phyloP scores from a whole-genome alignment of 2,329 filamentous ascomycete genomes.

The Dactylellina leptospora region DNA sequence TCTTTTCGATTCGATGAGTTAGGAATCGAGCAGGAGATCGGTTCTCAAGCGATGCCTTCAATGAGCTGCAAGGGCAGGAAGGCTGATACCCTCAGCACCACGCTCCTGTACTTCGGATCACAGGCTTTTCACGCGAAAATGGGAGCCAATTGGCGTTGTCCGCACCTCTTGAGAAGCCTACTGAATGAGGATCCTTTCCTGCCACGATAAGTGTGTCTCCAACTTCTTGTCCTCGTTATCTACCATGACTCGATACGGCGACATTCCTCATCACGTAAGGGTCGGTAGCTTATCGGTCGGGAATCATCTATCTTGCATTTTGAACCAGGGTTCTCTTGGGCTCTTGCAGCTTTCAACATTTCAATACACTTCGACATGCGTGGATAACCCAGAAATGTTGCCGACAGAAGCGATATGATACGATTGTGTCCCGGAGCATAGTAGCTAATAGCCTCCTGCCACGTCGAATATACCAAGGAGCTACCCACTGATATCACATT shows the following conservation, averaged over 20 bases:
- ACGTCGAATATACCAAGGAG: conserved; percentile 24
- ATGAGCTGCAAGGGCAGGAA: neutral
- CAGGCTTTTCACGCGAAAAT: too few species aligned
- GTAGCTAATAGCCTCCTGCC: conserved; percentile 46
- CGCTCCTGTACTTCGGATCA: too few species aligned
- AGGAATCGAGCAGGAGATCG: conserved; percentile 41
- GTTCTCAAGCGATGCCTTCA: conserved; percentile 2
- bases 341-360: too few species aligned
- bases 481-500: conserved; percentile 9
- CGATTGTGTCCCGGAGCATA: too few species aligned
- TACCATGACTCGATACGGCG: conserved; percentile 14
- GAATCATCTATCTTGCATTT: neutral
- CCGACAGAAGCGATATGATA: conserved; percentile 12
- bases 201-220: conserved; percentile 3
- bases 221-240: neutral
- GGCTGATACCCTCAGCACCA: neutral
- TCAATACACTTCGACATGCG: too few species aligned
- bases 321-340: conserved; percentile 22
- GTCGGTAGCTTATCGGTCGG: conserved; percentile 17
- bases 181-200: neutral
- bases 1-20: neutral
- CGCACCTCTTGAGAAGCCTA: neutral
- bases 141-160: too few species aligned
- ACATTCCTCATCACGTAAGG: conserved; percentile 38
- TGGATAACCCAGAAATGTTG: conserved; percentile 42